Evolutionary conservation across 306 rosid species (phyloP), one percentile per base, ranked within the genome.

Genomic region (Lathyrus sativus): DNA sequence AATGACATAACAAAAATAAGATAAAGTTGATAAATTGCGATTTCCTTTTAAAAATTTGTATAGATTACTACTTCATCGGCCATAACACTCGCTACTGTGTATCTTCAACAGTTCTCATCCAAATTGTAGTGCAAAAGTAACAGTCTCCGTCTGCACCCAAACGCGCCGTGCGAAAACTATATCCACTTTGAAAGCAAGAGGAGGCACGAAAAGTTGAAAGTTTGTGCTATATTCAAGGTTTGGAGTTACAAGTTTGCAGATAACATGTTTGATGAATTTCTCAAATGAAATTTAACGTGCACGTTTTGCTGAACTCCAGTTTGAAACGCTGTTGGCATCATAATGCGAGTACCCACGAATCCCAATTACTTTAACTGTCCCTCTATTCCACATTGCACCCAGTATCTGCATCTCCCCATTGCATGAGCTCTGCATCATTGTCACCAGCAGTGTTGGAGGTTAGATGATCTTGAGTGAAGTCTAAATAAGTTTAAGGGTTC

Each of bases 401-500:
- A 24, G 8, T 62, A 57, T 75, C 78, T 29, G 35, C 70, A 4
- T 43, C 41, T 50, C 73, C 80, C 22, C 77, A 42, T 71, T 84
- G 72, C 79, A 76, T 67, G 88, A 83, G 78, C 76, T 91, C 12
- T 75, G 88, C 79, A 68, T 49, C 18, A 51, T 74, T 60, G 78
- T 89, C 78, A 68, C 70, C 7, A 81, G 76, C 58, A 46, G 81
- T 17, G 57, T 84, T 67, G 97, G 95, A 28, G 95, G 95, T 78
- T 91, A 15, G 87, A 91, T 76, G 96, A 91, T 14, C 45, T 91
- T 73, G 96, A 85, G 75, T 63, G 65, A 33, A 79, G 80, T 66
- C 78, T 87, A 35, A 82, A 78, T 69, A 58, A 80, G 12, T 78
- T 62, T 19, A 50, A 68, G 15, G 70, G 41, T 68, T 72, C 70